These are phyloP conservation scores for Hypoxylon sp. DNA, from an alignment of 2,329 filamentous ascomycete genomes.

Conservation along the genomic window DNA sequence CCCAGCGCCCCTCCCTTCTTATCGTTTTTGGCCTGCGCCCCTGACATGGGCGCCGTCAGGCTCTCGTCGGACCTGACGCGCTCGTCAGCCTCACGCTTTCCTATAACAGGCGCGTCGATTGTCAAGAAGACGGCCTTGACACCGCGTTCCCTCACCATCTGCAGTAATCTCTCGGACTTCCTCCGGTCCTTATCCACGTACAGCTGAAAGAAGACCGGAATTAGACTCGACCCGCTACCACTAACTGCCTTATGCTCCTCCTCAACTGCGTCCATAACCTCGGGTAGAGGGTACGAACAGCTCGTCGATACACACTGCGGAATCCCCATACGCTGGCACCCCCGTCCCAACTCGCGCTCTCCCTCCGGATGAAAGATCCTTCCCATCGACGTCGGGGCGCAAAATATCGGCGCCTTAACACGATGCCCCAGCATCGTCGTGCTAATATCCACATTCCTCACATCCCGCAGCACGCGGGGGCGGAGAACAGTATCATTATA, in stretches of 20 bases:
- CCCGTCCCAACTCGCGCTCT: slow-evolving; percentile 70
- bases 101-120: slow-evolving; percentile 68
- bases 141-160: slow-evolving; percentile 60
- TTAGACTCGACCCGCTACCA: background rate
- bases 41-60: slow-evolving; percentile 63
- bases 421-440: slow-evolving; percentile 68
- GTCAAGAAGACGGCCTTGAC: slow-evolving; percentile 70
- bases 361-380: slow-evolving; percentile 73
- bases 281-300: slow-evolving; percentile 68
- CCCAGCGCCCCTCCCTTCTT: slow-evolving; percentile 67
- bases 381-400: slow-evolving; percentile 74
- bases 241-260: slow-evolving; percentile 42
- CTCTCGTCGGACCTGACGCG: slow-evolving; percentile 63
- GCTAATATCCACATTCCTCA: slow-evolving; percentile 63
- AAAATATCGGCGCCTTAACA: slow-evolving; percentile 70
- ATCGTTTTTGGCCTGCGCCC: slow-evolving; percentile 64
- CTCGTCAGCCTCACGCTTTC: slow-evolving; percentile 66
- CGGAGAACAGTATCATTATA: slow-evolving; percentile 71
- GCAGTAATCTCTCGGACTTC: slow-evolving; percentile 65
- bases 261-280: slow-evolving; percentile 60
- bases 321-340: slow-evolving; percentile 64
- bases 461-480: slow-evolving; percentile 55
- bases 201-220: slow-evolving; percentile 66
- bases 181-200: slow-evolving; percentile 70
- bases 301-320: slow-evolving; percentile 73